Percentiles rank a stretch among this genome's conserved stretches.
Conservation (phyloP, 257 asterid species). For the Plantago major region DNA sequence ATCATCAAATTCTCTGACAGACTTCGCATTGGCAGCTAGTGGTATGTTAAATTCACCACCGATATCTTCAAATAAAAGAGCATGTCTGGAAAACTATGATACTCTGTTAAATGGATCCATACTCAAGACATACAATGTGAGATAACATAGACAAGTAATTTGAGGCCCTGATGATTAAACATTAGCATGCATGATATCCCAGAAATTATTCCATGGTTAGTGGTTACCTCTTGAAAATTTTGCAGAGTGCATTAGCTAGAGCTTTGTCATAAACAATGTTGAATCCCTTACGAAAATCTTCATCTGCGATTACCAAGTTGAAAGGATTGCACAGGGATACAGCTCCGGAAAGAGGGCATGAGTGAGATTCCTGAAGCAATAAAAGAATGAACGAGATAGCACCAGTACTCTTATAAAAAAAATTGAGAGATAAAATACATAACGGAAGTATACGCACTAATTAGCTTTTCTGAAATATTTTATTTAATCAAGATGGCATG, state of each 20-base stretch:
- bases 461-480: too few species aligned
- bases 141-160: slow-evolving; percentile 6
- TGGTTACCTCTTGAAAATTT: slow-evolving; percentile 64
- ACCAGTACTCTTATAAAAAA: neutral
- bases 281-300: slow-evolving; percentile 94
- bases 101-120: slow-evolving; percentile 9
- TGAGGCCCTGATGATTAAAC: slow-evolving; percentile 1
- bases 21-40: slow-evolving; percentile 64
- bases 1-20: slow-evolving; percentile 91
- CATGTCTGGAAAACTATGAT: slow-evolving; percentile 55
- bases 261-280: slow-evolving; percentile 87
- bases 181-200: too few species aligned
- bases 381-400: slow-evolving; percentile 20
- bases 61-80: slow-evolving; percentile 79
- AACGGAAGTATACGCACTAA: neutral
- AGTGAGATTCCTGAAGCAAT: slow-evolving; percentile 65
- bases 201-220: slow-evolving; percentile 24
- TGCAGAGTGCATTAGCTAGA: slow-evolving; percentile 74
- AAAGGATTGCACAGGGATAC: slow-evolving; percentile 95
- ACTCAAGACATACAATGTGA: slow-evolving; percentile 11
- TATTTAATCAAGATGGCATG: neutral
- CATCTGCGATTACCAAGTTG: slow-evolving; percentile 87
- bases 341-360: slow-evolving; percentile 90
- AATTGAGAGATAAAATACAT: neutral
- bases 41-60: slow-evolving; percentile 86